These are phyloP conservation scores for Lathyrus oleraceus DNA, from an alignment of 306 rosid species.

Conservation along the genomic window DNA sequence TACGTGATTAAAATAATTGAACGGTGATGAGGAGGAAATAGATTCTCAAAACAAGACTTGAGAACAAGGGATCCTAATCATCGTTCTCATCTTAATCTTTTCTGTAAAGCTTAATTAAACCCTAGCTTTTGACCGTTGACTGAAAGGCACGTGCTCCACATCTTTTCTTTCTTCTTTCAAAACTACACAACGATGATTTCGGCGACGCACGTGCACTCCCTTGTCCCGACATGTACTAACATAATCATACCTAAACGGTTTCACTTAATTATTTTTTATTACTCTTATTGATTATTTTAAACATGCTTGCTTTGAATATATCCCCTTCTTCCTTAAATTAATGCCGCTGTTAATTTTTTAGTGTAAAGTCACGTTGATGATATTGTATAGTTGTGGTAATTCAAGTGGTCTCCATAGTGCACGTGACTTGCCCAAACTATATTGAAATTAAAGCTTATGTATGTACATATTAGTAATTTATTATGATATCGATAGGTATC, in stretches of 20 bases:
- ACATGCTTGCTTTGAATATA: slow-evolving; percentile 12
- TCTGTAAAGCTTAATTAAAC: slow-evolving; percentile 39
- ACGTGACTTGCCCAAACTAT: slow-evolving; percentile 43
- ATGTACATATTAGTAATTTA: no score
- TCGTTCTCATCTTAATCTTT: slow-evolving; percentile 48
- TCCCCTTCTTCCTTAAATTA: slow-evolving; percentile 19
- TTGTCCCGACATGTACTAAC: slow-evolving; percentile 56
- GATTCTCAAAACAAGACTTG: slow-evolving; percentile 26
- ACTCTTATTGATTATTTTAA: not conserved
- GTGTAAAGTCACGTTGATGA: slow-evolving; percentile 30
- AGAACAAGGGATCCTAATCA: slow-evolving; percentile 44
- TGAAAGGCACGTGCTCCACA: slow-evolving; percentile 71
- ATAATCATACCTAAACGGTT: slow-evolving; percentile 60
- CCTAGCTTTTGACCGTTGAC: slow-evolving; percentile 83
- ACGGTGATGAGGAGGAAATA: slow-evolving; percentile 43
- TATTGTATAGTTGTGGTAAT: slow-evolving; percentile 16
- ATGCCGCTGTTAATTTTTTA: slow-evolving; percentile 28
- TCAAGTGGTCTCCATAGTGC: slow-evolving; percentile 41
- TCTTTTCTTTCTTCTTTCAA: slow-evolving; percentile 42
- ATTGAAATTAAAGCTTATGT: slow-evolving; percentile 25
- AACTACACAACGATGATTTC: slow-evolving; percentile 59
- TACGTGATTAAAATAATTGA: slow-evolving; percentile 39
- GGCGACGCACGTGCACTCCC: slow-evolving; percentile 78
- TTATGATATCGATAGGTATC: slow-evolving; percentile 6
- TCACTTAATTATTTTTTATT: slow-evolving; percentile 31